These are phyloP conservation scores for Camelina neglecta DNA, from an alignment of 345 rosid genomes.

Conservation along the genomic window DNA sequence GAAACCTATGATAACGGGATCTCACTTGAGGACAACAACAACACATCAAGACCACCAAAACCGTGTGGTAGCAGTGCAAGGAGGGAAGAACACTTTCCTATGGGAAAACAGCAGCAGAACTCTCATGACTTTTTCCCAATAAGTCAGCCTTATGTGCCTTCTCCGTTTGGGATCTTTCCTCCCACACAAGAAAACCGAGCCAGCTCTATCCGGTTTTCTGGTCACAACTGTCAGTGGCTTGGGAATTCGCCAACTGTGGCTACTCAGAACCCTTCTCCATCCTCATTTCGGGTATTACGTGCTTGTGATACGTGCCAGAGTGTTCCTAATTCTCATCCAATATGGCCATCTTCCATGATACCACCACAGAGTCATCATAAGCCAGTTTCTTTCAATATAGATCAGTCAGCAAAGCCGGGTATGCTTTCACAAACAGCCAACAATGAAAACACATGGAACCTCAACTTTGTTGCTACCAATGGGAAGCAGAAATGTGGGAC, in stretches of 20 bases:
- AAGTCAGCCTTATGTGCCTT: conserved; percentile 49
- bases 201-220: conserved; percentile 50
- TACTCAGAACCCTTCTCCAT: conserved; percentile 49
- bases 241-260: conserved; percentile 49
- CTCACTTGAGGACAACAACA: conserved; percentile 55
- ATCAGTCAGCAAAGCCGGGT: conserved; percentile 47
- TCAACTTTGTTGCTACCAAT: conserved; percentile 45
- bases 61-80: conserved; percentile 49
- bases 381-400: conserved; percentile 49
- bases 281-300: conserved; percentile 45
- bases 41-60: conserved; percentile 49
- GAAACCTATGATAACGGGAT: conserved; percentile 49
- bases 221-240: conserved; percentile 53
- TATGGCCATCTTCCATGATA: conserved; percentile 54
- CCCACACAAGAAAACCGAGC: conserved; percentile 53
- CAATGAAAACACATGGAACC: conserved; percentile 48
- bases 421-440: conserved; percentile 46
- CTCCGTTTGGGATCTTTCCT: conserved; percentile 48
- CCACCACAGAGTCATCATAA: conserved; percentile 47
- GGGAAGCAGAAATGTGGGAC: conserved; percentile 58
- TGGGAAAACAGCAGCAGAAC: conserved; percentile 43
- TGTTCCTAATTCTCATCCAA: conserved; percentile 46
- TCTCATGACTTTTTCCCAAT: conserved; percentile 52
- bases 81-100: conserved; percentile 44
- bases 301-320: conserved; percentile 55